Evolutionary conservation across 208 protist species (phyloP), one percentile per base, ranked within the genome.

Genomic region (Trypanosomatidae sp.): DNA sequence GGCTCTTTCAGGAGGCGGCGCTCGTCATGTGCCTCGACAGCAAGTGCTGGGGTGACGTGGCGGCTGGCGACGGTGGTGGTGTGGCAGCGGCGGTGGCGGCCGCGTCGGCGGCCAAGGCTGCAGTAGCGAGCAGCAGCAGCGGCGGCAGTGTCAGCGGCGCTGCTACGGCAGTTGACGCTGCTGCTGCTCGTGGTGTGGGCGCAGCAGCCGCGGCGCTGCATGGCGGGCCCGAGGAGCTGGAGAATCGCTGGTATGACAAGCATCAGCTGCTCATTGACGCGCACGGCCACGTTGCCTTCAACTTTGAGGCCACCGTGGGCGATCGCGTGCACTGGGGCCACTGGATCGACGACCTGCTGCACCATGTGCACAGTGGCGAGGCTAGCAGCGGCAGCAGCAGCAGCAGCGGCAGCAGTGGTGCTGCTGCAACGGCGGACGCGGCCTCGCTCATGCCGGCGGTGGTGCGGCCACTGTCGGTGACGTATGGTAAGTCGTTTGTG

Each of bases 221-320:
- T 48, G 84, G 84, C 8, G 57, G 66, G 35, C 48, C 52, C 37
- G 66, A 84, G 37, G 84, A 93, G 55, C 10, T 71, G 30, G 81
- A 93, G 59, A 93, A 95, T 63, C 76, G 87, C 33, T 95, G 87
- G 80, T 95, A 88, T 57, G 87, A 95, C 67, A 95, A 92, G 58
- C 79, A 95, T 44, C 86, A 95, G 64, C 41, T 92, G 32, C 88
- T 92, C 55, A 71, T 95, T 38, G 85, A 76, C 19, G 77, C 76
- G 18, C 77, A 88, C 35, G 80, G 87, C 22, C 68, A 77, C 19
- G 67, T 83, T 8, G 82, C 79, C 5, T 88, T 92, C 38, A 92
- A 92, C 62, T 91, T 88, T 45, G 87, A 95, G 63, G 41, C 82
- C 13, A 68, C 81, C 10, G 56, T 46, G 20, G 86, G 87, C 48